These are phyloP conservation scores for Escovopsis sp. DNA, from an alignment of 2,329 filamentous ascomycete genomes.

Conservation along the genomic window DNA sequence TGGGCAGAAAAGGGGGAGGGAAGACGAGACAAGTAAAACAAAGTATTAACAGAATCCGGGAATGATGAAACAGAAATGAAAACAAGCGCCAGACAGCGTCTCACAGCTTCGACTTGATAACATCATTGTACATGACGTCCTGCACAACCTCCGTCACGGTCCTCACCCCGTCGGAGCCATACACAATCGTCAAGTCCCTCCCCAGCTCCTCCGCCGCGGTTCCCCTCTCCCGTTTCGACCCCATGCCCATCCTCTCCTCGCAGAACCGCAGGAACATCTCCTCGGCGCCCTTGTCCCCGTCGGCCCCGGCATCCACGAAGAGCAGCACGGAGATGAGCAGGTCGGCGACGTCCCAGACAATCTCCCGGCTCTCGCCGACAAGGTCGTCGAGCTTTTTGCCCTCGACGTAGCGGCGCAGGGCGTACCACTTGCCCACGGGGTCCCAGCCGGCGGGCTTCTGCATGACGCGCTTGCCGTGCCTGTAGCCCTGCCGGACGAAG, in stretches of 20 bases:
- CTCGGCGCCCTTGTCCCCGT: slow-evolving; percentile 20
- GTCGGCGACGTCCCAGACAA: slow-evolving; percentile 30
- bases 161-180: slow-evolving; percentile 12
- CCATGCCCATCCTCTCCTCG: slow-evolving; percentile 10
- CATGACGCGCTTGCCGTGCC: slow-evolving; percentile 11
- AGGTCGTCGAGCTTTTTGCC: slow-evolving; percentile 22
- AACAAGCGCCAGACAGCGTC: neutral
- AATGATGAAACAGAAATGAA: neutral
- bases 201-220: slow-evolving; percentile 14
- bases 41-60: too few relatives aligned
- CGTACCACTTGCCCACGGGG: slow-evolving; percentile 24
- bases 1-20: neutral
- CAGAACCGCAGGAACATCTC: slow-evolving; percentile 28
- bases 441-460: slow-evolving; percentile 14
- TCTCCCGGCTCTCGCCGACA: slow-evolving; percentile 29
- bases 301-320: slow-evolving; percentile 23
- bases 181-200: slow-evolving; percentile 21
- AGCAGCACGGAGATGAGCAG: slow-evolving; percentile 29
- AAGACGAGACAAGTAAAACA: neutral
- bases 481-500: slow-evolving; percentile 18
- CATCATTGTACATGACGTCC: neutral
- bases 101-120: slow-evolving; percentile 3
- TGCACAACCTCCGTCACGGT: slow-evolving; percentile 13
- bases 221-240: slow-evolving; percentile 7
- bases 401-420: slow-evolving; percentile 23